Conservation (phyloP, 352 stramenopile species). For the Ophiocytium majus region DNA sequence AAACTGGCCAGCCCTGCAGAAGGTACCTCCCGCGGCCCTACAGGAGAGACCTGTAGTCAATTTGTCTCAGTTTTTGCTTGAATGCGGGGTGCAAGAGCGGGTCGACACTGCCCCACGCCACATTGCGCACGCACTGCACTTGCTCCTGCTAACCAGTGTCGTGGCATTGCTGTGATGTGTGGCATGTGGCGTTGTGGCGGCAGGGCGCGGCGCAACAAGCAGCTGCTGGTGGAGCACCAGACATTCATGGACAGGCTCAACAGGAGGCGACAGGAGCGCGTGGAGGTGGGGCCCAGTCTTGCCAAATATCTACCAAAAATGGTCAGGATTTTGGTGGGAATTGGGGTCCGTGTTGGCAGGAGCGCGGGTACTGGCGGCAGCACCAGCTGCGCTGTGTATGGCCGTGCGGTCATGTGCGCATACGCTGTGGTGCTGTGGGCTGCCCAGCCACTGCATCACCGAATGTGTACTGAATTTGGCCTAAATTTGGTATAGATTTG, state of each 20-base stretch:
- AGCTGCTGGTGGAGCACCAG: slow-evolving; percentile 1
- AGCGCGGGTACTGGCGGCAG: too few relatives aligned
- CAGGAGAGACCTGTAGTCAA: neutral
- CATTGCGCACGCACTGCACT: too few relatives aligned
- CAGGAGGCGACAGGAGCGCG: neutral
- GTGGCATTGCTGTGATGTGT: neutral
- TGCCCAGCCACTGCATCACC: too few relatives aligned
- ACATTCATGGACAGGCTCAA: slow-evolving; percentile 3
- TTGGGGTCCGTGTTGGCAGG: too few relatives aligned
- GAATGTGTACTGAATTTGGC: too few relatives aligned
- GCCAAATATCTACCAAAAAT: too few relatives aligned
- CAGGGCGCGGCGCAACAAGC: neutral
- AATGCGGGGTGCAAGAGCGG: neutral
- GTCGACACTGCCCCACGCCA: neutral
- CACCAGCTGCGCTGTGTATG: too few relatives aligned
- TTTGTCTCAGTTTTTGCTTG: neutral
- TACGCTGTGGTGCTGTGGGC: too few relatives aligned
- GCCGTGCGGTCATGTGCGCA: too few relatives aligned
- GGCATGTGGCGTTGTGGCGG: neutral
- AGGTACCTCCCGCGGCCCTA: neutral
- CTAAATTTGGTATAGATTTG: too few relatives aligned
- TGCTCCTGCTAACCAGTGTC: neutral
- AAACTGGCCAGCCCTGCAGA: too few relatives aligned
- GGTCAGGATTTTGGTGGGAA: too few relatives aligned
- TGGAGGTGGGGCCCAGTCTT: neutral